phyloP scores from a whole-genome alignment of 1,139 yeast species.

The Pichia inconspicua region DNA sequence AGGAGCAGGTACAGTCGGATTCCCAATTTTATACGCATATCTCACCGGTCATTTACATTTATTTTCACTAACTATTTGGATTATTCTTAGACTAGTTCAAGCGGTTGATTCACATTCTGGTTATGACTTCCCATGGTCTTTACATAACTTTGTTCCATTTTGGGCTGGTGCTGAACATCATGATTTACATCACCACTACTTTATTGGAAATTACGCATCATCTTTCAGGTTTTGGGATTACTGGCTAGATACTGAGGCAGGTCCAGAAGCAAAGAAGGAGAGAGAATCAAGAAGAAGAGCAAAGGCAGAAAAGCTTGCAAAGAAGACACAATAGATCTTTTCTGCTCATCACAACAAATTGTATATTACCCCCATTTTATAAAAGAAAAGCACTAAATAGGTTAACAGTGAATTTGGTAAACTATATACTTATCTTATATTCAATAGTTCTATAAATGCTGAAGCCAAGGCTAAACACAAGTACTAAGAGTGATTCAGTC shows the following conservation, averaged over 20 bases:
- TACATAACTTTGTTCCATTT: conserved; percentile 82
- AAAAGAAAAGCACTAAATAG: not conserved
- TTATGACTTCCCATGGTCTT: conserved; percentile 95
- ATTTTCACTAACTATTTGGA: conserved; percentile 81
- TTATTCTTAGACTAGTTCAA: conserved; percentile 75
- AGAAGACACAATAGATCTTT: conserved; percentile 15
- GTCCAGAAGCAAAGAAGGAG: conserved; percentile 55
- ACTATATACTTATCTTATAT: not conserved
- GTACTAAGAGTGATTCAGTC: no score
- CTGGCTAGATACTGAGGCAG: conserved; percentile 76
- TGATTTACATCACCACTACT: conserved; percentile 92
- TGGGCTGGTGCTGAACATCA: conserved; percentile 99
- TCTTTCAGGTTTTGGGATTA: conserved; percentile 96
- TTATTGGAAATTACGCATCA: conserved; percentile 85
- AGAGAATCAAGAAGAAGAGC: conserved; percentile 54
- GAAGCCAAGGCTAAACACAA: no score
- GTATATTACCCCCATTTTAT: not conserved
- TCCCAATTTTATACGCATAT: conserved; percentile 69
- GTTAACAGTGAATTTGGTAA: not conserved
- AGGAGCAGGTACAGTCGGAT: conserved; percentile 93
- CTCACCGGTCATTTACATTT: conserved; percentile 66
- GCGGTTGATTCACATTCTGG: conserved; percentile 98
- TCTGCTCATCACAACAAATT: not conserved
- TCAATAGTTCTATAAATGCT: no score
- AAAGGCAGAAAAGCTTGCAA: conserved; percentile 39